phyloP scores from a whole-genome alignment of 202 grass and related monocot genomes.

The Digitaria exilis region DNA sequence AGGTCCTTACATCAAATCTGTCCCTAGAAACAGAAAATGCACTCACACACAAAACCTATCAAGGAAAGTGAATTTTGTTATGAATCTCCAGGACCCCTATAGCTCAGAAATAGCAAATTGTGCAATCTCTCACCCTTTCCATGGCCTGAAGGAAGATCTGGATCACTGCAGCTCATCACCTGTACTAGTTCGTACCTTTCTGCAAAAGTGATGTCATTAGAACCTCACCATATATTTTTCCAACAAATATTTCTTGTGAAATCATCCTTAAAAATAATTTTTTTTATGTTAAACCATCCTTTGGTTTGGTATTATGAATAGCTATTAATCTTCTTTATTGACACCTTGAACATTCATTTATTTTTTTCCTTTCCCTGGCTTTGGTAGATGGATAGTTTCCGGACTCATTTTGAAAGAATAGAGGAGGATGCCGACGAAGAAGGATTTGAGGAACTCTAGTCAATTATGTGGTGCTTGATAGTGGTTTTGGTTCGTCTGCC shows the following conservation, averaged over 20 bases:
- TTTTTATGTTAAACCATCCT: not conserved
- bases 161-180: not conserved
- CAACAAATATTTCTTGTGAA: not conserved
- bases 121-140: not conserved
- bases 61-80: not conserved
- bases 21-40: not conserved
- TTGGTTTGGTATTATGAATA: not conserved
- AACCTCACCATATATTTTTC: not conserved
- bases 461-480: not conserved
- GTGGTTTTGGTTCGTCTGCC: not conserved
- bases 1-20: not conserved
- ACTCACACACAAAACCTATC: not conserved
- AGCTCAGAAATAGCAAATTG: not conserved
- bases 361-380: not conserved
- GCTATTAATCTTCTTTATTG: not conserved
- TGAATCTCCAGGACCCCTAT: not conserved
- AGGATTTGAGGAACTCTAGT: conserved; percentile 89
- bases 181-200: not conserved
- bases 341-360: not conserved
- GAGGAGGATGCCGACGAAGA: conserved; percentile 88
- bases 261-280: not conserved
- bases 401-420: conserved; percentile 73
- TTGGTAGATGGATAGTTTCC: conserved; percentile 78
- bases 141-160: not conserved
- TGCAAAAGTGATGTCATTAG: not conserved